Evolutionary conservation across 2,329 filamentous ascomycete genomes (phyloP), one percentile per base, ranked within the genome.

Genomic region (Aspergillus aculeatinus): DNA sequence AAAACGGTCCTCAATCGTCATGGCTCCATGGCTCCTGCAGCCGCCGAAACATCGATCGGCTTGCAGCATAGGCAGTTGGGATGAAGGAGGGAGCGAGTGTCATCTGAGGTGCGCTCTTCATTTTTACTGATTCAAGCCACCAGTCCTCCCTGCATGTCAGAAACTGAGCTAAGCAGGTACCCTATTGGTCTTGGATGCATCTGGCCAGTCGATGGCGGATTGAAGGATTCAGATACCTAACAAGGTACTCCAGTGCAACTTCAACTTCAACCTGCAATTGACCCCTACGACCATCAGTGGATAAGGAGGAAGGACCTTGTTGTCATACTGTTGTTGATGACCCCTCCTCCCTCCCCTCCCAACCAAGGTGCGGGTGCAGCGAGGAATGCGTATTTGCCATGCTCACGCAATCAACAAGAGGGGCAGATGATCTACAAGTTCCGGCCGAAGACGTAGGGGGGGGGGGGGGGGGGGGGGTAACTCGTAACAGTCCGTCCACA

Each of bases 381-480:
- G 47, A 49, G 25, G 29, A 57, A 47, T 14, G n/a, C 55, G 23
- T 27, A 55, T 47, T 47, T 51, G 35, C 51, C 44, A 55, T 29
- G 48, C 60, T 64, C 63, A 64, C 63, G 63, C 63, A 60, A 64
- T 63, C 60, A 25, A 27, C 44, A 31, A 44, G 53, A 48, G 53
- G 53, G 53, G 53, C 53, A 55, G 53, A 29, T 55, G 53, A 55
- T 55, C 51, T 48, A 44, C 48, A 49, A 64, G 35, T 59, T 21
- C 60, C 63, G 56, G 63, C 56, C 58, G 58, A 58, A 60, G n/a
- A 27, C 23, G 47, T 33, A 16, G 16, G 39, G 16, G 19, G 4
- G 7, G 39, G 16, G 16, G 5, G 14, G 35, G 14, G 14, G 6
- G n/a, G n/a, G n/a, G n/a, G n/a, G n/a, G n/a, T n/a, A n/a, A 35